These are phyloP conservation scores for Draba incana DNA, from an alignment of 345 rosid species.

Conservation along the genomic window DNA sequence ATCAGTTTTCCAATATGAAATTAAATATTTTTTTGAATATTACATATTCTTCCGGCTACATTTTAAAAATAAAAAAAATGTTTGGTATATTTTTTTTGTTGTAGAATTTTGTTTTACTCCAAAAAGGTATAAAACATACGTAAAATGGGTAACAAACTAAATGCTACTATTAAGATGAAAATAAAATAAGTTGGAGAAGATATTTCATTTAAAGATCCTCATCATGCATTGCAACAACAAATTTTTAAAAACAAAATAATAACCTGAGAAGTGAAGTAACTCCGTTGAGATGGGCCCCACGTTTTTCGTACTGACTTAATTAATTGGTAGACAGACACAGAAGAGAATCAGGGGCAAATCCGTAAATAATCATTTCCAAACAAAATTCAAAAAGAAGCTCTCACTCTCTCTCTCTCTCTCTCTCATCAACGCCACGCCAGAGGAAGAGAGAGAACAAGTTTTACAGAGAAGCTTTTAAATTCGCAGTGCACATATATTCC, in stretches of 20 bases:
- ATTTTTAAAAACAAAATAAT: background rate
- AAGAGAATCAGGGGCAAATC: slow-evolving; percentile 31
- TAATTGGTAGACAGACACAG: background rate
- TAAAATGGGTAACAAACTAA: no score
- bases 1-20: no score
- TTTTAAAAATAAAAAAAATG: no score
- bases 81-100: no score
- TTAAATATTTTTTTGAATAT: no score
- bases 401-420: background rate
- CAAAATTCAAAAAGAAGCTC: background rate
- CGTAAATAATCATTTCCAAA: background rate
- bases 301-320: background rate
- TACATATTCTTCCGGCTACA: no score
- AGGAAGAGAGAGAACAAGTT: slow-evolving; percentile 29
- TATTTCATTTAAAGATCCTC: slow-evolving; percentile 29
- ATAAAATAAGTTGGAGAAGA: background rate
- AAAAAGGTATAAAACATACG: no score
- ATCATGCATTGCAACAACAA: slow-evolving; percentile 14
- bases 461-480: slow-evolving; percentile 35
- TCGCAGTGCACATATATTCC: slow-evolving; percentile 42
- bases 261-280: slow-evolving; percentile 29
- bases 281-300: slow-evolving; percentile 21
- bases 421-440: slow-evolving; percentile 27
- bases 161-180: background rate
- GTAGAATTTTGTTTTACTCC: background rate